Percentiles rank a stretch among this genome's conserved stretches.
These are phyloP conservation scores for Talaromyces sp. DNA, from an alignment of 2,329 filamentous ascomycete species.

Conservation along the genomic window DNA sequence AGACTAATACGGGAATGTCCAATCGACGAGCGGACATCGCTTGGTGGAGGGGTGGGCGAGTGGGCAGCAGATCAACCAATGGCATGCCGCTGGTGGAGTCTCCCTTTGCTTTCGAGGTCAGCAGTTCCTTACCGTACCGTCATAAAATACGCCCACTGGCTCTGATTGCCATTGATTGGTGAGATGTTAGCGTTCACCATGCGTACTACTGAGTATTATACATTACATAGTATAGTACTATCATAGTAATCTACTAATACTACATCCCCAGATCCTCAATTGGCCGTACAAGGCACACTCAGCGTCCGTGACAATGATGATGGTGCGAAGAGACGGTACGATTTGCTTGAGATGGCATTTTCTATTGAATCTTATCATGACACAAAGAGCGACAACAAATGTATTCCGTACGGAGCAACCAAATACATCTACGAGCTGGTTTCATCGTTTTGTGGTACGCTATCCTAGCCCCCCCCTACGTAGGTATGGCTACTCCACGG, in stretches of 20 bases:
- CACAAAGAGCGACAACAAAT: background rate
- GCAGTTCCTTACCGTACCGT: constrained; percentile 8
- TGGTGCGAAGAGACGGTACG: background rate
- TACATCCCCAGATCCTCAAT: background rate
- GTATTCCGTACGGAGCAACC: background rate
- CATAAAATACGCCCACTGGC: background rate
- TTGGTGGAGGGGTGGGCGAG: constrained; percentile 4
- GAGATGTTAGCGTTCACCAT: background rate
- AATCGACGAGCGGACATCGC: background rate
- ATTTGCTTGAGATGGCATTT: background rate
- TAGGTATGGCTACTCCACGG: background rate
- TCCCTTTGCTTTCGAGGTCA: constrained; percentile 5
- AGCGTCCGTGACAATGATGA: constrained; percentile 1
- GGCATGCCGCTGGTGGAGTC: background rate
- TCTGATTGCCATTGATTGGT: background rate
- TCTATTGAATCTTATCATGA: background rate
- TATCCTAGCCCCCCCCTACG: background rate
- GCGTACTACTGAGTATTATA: background rate
- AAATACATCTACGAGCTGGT: background rate
- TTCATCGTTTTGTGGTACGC: background rate
- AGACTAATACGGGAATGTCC: background rate
- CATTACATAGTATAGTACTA: no score
- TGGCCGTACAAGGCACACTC: background rate
- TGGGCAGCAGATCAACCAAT: constrained; percentile 4
- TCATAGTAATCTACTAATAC: background rate